Evolutionary conservation across 495 filamentous ascomycete genomes (phyloP).

Genomic region (Penicillium canariense): DNA sequence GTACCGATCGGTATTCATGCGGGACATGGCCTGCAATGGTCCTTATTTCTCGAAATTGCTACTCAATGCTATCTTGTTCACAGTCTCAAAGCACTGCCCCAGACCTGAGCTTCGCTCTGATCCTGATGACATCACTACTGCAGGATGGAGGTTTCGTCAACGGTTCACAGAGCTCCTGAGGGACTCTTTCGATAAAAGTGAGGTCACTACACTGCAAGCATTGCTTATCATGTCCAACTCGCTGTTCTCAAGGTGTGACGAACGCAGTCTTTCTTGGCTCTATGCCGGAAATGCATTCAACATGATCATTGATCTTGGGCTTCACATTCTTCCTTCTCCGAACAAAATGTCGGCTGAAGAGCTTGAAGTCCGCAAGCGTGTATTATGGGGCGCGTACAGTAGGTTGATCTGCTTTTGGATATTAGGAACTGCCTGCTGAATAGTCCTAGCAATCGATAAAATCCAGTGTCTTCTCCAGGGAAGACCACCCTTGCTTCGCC

Average conservation of each 20-base stretch:
- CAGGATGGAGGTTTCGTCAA: constrained; percentile 37
- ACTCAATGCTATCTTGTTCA: constrained; percentile 48
- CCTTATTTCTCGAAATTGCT: constrained; percentile 48
- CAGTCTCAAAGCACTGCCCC: constrained; percentile 35
- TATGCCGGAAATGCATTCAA: constrained; percentile 45
- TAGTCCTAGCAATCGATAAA: constrained; percentile 27
- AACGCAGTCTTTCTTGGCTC: constrained; percentile 45
- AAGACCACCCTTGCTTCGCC: constrained; percentile 29
- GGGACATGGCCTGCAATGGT: constrained; percentile 37
- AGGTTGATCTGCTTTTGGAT: neutral
- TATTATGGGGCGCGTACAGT: constrained; percentile 45
- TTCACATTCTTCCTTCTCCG: constrained; percentile 33
- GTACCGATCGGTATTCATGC: constrained; percentile 33
- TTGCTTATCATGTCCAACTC: constrained; percentile 40
- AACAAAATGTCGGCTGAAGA: constrained; percentile 35
- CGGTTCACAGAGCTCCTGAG: constrained; percentile 40
- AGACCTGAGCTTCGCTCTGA: constrained; percentile 33
- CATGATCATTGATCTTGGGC: constrained; percentile 48
- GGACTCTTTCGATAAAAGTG: constrained; percentile 37
- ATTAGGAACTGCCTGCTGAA: neutral
- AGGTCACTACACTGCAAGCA: constrained; percentile 48
- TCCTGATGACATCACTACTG: constrained; percentile 31
- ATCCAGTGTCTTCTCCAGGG: constrained; percentile 38
- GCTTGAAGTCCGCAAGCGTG: constrained; percentile 39
- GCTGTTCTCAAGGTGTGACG: constrained; percentile 38